Conservation (phyloP, 1,139 yeast genomes). For the Lodderomyces orthopsilosis region DNA sequence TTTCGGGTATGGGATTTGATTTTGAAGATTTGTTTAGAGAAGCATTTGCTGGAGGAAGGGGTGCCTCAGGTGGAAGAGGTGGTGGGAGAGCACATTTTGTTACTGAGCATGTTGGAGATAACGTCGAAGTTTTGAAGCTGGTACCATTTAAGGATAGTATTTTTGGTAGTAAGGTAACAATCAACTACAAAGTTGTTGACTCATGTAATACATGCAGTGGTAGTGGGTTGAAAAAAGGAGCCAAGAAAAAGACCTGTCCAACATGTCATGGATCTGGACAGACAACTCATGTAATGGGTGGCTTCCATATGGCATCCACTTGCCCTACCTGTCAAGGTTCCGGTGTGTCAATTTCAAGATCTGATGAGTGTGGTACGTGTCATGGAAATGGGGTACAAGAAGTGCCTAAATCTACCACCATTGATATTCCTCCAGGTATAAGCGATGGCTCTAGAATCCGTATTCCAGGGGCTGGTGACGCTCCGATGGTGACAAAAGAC, state of each 20-base stretch:
- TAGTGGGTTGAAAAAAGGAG: conserved; percentile 77
- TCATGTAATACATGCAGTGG: conserved; percentile 81
- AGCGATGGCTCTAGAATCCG: conserved; percentile 83
- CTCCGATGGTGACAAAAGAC: conserved; percentile 70
- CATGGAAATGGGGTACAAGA: conserved; percentile 87
- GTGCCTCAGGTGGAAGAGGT: conserved; percentile 33
- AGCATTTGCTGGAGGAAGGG: conserved; percentile 55
- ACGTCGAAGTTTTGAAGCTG: conserved; percentile 74
- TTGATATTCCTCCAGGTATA: conserved; percentile 87
- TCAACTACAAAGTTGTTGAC: conserved; percentile 73
- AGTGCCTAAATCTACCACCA: conserved; percentile 62
- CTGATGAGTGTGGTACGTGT: conserved; percentile 75
- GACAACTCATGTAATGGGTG: conserved; percentile 82
- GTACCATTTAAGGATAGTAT: conserved; percentile 85
- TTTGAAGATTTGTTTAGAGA: conserved; percentile 88
- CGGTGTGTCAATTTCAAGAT: conserved; percentile 71
- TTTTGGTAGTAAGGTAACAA: conserved; percentile 66
- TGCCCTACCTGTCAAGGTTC: conserved; percentile 86
- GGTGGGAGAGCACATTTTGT: conserved; percentile 43
- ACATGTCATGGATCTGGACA: conserved; percentile 95
- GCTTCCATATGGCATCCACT: conserved; percentile 95
- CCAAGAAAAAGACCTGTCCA: conserved; percentile 73
- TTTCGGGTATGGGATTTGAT: conserved; percentile 54
- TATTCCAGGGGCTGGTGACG: conserved; percentile 87
- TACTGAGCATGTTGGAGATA: conserved; percentile 85